Conservation (phyloP, 805 yeast genomes). For the Starmerella gropengiesseri region DNA sequence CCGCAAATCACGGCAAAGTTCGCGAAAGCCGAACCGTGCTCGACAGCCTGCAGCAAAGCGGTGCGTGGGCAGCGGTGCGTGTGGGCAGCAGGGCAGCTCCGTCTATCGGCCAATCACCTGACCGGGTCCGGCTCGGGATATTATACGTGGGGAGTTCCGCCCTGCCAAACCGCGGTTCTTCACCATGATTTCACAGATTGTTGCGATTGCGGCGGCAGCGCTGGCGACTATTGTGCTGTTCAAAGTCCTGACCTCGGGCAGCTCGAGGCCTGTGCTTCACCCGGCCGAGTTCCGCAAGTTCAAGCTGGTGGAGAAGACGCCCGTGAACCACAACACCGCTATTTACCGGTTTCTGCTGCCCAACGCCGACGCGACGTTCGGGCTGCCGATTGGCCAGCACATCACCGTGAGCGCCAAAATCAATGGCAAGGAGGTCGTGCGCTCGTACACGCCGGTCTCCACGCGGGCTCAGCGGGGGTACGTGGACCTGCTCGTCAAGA, state of each 20-base stretch:
- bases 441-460: conserved; percentile 87
- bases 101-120: too few species aligned
- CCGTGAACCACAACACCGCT: conserved; percentile 70
- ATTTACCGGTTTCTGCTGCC: conserved; percentile 75
- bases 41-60: too few species aligned
- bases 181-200: neutral
- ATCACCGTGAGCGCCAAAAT: conserved; percentile 67
- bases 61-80: too few species aligned
- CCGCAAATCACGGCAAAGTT: too few species aligned
- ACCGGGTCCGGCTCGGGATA: too few species aligned
- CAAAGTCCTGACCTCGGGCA: neutral
- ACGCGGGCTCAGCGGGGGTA: conserved; percentile 57
- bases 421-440: conserved; percentile 65
- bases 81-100: too few species aligned
- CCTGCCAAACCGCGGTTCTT: too few species aligned
- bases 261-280: conserved; percentile 10
- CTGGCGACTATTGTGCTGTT: conserved; percentile 2
- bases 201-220: neutral
- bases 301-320: conserved; percentile 66
- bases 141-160: too few species aligned
- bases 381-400: conserved; percentile 92
- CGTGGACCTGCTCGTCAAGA: conserved; percentile 74
- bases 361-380: conserved; percentile 57
- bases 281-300: conserved; percentile 37
- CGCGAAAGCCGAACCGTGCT: too few species aligned